Evolutionary conservation across 2,329 filamentous ascomycete genomes (phyloP), one percentile per base, ranked within the genome.

Genomic region (Torrubiellomyces zombiae): DNA sequence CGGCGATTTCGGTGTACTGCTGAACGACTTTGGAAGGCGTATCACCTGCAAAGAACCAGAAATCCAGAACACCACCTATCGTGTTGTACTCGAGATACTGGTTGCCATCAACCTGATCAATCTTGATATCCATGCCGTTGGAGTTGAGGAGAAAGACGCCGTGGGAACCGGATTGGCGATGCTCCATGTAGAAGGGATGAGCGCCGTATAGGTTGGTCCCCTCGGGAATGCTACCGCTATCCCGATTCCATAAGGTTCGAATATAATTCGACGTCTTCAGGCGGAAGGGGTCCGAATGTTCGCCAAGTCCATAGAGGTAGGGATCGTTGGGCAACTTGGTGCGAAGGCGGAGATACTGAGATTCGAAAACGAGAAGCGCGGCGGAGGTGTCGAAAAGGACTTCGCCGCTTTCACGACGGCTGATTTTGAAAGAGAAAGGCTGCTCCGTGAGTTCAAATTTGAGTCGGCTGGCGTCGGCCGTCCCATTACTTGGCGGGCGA

Each of bases 1-100:
- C 79, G 25, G 75, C 56, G 2, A 73, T 65, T 28, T 53, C 48
- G 33, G 79, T 72, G 42, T 86, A 89, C 19, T 75, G 63, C 43
- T 67, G 69, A 10, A 70, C 78, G 14, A 83, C 71, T 9, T 74
- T 65, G 6, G 64, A 58, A 29, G 74, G 72, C 0, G 61, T 70
- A 0, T 78, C 76, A 0, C 81, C 81, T 9, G 75, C 64, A 39
- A 77, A 78, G 51, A 89, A 80, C 46, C 80, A 85, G 11, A 89
- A 55, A 42, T 89, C 80, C 27, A 89, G 67, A 25, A 62, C 73
- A 13, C 82, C 81, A 26, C 81, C 81, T 0, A 91, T 51, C 1
- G 72, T 69, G 44, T 85, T 82, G 53, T 85, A 89, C 49, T 86
- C 76, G 11, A 89, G 63, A 32, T 75, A 81, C 42, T 85, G 71